Evolutionary conservation across 306 rosid species (phyloP).

Genomic region (Casuarina cunninghamiana): DNA sequence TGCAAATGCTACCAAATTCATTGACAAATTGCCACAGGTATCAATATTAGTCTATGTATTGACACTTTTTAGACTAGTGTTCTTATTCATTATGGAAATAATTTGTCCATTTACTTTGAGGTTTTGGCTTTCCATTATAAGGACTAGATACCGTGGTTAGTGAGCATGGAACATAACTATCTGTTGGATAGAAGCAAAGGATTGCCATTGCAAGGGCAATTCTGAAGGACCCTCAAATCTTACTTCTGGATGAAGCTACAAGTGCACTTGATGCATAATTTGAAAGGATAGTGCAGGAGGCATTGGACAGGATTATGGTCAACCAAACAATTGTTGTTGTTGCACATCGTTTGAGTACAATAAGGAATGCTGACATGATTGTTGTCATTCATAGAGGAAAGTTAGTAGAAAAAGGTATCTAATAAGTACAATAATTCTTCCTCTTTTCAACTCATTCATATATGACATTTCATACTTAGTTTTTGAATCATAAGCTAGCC

Average conservation of each 20-base stretch:
- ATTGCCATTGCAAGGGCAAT: conserved; percentile 76
- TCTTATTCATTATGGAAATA: background rate
- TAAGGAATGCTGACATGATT: conserved; percentile 55
- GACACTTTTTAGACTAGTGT: conserved; percentile 10
- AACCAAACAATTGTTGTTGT: conserved; percentile 65
- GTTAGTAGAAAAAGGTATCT: conserved; percentile 59
- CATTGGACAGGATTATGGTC: conserved; percentile 59
- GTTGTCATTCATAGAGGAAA: conserved; percentile 67
- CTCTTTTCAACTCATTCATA: background rate
- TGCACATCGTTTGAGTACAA: conserved; percentile 70
- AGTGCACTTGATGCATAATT: conserved; percentile 76
- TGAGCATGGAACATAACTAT: conserved; percentile 69
- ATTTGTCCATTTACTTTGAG: conserved; percentile 1
- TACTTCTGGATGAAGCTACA: conserved; percentile 73
- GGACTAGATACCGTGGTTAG: conserved; percentile 70
- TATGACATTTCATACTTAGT: background rate
- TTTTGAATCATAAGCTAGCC: background rate
- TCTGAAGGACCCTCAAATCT: conserved; percentile 63
- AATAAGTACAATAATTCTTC: background rate
- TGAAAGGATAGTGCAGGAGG: conserved; percentile 68
- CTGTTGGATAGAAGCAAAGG: conserved; percentile 69
- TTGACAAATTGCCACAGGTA: conserved; percentile 47
- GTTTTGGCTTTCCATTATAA: conserved; percentile 22
- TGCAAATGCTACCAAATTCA: conserved; percentile 46
- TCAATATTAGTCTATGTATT: background rate